Evolutionary conservation across 768 basidiomycete genomes (phyloP).

Genomic region (Dioszegia crocea): DNA sequence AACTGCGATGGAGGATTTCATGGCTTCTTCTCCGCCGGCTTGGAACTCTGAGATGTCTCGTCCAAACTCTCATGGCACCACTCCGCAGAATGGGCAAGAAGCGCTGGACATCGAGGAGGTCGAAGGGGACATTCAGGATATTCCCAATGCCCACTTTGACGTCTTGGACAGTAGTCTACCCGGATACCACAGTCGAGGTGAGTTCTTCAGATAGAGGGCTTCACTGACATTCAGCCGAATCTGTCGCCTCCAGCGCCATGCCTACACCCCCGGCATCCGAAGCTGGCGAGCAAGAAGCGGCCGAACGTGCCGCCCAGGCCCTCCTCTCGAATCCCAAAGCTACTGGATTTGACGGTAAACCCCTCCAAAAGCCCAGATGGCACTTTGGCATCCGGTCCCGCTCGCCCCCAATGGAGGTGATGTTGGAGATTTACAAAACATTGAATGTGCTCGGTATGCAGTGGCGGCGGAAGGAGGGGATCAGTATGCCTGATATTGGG

Average conservation of each 20-base stretch:
- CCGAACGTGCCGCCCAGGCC: conserved; percentile 42
- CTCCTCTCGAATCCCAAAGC: conserved; percentile 18
- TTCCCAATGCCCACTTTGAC: conserved; percentile 66
- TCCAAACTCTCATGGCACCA: conserved; percentile 13
- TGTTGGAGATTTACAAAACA: conserved; percentile 96
- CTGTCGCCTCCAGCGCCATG: not conserved
- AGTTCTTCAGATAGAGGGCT: no score
- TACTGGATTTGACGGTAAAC: conserved; percentile 53
- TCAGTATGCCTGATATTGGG: conserved; percentile 45
- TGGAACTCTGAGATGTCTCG: conserved; percentile 49
- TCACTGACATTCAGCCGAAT: conserved; percentile 4
- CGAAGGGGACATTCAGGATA: conserved; percentile 60
- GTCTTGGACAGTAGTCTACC: conserved; percentile 86
- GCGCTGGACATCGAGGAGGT: conserved; percentile 69
- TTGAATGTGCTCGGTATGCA: conserved; percentile 88
- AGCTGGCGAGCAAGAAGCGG: conserved; percentile 33
- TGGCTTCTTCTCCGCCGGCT: conserved; percentile 50
- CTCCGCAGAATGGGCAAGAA: conserved; percentile 54
- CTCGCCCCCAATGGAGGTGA: conserved; percentile 92
- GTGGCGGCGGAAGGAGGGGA: conserved; percentile 84
- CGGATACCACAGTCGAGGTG: conserved; percentile 48
- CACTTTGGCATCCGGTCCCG: conserved; percentile 96
- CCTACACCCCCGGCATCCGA: not conserved
- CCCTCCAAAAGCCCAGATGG: conserved; percentile 74
- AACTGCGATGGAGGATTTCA: conserved; percentile 54